These are phyloP conservation scores for Omphalotus olearius DNA, from an alignment of 1,284 basidiomycete genomes.

Conservation along the genomic window DNA sequence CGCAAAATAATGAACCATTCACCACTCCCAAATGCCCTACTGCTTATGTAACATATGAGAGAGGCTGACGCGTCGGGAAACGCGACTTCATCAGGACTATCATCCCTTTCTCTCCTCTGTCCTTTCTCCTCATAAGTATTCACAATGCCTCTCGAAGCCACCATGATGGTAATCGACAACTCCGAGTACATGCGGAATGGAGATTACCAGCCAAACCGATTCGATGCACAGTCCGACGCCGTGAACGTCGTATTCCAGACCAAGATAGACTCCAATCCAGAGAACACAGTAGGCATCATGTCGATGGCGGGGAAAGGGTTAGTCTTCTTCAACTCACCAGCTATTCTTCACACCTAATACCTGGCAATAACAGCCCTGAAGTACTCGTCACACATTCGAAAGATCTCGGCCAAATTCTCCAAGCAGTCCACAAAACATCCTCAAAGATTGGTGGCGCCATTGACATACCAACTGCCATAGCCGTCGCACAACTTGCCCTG, in stretches of 20 bases:
- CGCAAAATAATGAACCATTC: too few relatives aligned
- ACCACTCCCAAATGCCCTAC: too few relatives aligned
- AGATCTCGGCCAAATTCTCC: conserved; percentile 89
- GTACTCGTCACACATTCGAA: conserved; percentile 95
- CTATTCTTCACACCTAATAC: background rate
- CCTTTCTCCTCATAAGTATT: too few relatives aligned
- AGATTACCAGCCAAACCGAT: conserved; percentile 86
- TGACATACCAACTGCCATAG: conserved; percentile 87
- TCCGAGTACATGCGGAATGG: conserved; percentile 97
- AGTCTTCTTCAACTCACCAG: conserved; percentile 23
- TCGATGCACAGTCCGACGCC: conserved; percentile 90
- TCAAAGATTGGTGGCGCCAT: conserved; percentile 74
- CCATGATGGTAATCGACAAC: conserved; percentile 91
- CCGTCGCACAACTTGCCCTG: conserved; percentile 92
- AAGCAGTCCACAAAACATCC: conserved; percentile 70
- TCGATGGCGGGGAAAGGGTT: conserved; percentile 95
- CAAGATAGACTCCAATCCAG: conserved; percentile 94
- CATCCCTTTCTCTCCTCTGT: too few relatives aligned
- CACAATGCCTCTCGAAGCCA: conserved; percentile 90
- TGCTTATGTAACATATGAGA: too few relatives aligned
- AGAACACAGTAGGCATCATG: conserved; percentile 97
- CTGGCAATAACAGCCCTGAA: conserved; percentile 62
- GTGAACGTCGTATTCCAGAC: conserved; percentile 89
- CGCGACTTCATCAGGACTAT: too few relatives aligned
- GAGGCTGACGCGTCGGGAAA: too few relatives aligned